Evolutionary conservation across 192 early-diverging fungal genomes (phyloP).

Genomic region (Lunasporangiospora selenospora): DNA sequence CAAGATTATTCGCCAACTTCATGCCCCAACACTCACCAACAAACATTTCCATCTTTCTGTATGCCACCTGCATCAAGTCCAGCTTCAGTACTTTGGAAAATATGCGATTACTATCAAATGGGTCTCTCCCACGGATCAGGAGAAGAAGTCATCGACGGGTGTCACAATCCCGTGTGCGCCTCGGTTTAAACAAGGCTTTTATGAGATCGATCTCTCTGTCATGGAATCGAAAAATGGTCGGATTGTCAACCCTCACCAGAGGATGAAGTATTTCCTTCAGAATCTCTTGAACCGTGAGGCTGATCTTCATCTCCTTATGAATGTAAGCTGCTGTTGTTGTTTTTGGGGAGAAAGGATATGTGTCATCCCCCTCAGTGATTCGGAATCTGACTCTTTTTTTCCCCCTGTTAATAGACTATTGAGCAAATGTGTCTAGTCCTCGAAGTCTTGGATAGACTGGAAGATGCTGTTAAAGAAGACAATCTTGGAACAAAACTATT

Average conservation of each 20-base stretch:
- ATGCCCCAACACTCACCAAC: slow-evolving; percentile 32
- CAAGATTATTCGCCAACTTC: slow-evolving; percentile 31
- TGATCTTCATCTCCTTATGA: slow-evolving; percentile 38
- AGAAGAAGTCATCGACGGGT: slow-evolving; percentile 24
- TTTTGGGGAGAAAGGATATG: too few relatives aligned
- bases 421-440: slow-evolving; percentile 29
- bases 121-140: slow-evolving; percentile 6
- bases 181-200: slow-evolving; percentile 30
- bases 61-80: slow-evolving; percentile 28
- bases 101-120: slow-evolving; percentile 22
- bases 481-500: slow-evolving; percentile 28
- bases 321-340: slow-evolving; percentile 12
- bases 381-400: too few relatives aligned
- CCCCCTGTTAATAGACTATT: slow-evolving; percentile 13
- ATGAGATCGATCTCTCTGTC: slow-evolving; percentile 23
- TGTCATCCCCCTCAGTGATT: too few relatives aligned
- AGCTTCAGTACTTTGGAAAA: slow-evolving; percentile 20
- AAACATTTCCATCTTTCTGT: slow-evolving; percentile 7
- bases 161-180: slow-evolving; percentile 21
- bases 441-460: slow-evolving; percentile 37
- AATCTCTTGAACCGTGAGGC: slow-evolving; percentile 43
- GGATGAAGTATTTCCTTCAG: slow-evolving; percentile 42
- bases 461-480: slow-evolving; percentile 38
- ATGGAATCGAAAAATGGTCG: neutral
- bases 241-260: slow-evolving; percentile 26